These are phyloP conservation scores for Seminavis robusta DNA, from an alignment of 108 stramenopile species.

Conservation along the genomic window DNA sequence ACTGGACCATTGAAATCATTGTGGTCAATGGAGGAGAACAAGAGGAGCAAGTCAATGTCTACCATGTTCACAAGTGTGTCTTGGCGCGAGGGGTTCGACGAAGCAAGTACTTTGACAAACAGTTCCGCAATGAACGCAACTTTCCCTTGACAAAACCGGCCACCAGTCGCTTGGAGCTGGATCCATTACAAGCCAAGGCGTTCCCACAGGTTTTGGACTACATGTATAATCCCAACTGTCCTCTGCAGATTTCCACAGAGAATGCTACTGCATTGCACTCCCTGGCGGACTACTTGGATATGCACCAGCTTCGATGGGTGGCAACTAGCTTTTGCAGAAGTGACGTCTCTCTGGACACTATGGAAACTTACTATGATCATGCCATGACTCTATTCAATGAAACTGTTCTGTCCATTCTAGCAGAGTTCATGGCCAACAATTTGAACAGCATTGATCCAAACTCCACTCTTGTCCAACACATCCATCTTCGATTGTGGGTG, in stretches of 20 bases:
- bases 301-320: conserved; percentile 14
- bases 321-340: conserved; percentile 22
- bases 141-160: too few species aligned
- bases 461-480: too few species aligned
- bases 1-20: conserved; percentile 49
- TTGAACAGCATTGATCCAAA: too few species aligned
- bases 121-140: too few species aligned
- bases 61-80: conserved; percentile 45
- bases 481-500: too few species aligned
- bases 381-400: too few species aligned
- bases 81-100: conserved; percentile 42
- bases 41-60: too few species aligned
- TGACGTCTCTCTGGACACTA: conserved; percentile 27
- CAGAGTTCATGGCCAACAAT: too few species aligned
- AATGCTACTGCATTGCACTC: conserved; percentile 30
- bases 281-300: conserved; percentile 35
- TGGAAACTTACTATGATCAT: conserved; percentile 18
- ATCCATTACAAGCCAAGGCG: conserved; percentile 11
- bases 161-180: conserved; percentile 7
- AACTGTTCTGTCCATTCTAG: too few species aligned
- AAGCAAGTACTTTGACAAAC: conserved; percentile 47
- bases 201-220: conserved; percentile 34
- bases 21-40: conserved; percentile 8
- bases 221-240: conserved; percentile 19
- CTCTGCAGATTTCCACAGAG: conserved; percentile 13